Evolutionary conservation across 2,329 filamentous ascomycete genomes (phyloP).

Genomic region (Trichoderma harzianum): DNA sequence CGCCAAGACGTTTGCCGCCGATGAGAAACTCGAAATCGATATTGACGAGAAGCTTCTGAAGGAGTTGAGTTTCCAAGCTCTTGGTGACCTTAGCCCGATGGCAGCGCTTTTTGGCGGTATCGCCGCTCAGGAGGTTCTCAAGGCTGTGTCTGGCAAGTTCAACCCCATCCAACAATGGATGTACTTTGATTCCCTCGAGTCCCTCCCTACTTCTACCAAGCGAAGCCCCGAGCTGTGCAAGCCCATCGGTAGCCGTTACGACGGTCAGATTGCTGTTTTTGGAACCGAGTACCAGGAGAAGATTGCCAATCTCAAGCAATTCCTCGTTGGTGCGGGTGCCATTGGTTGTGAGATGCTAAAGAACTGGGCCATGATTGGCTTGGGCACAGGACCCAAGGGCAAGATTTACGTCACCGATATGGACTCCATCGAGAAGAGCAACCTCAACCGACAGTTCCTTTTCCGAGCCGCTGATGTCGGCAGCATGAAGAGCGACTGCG

Average conservation of each 20-base stretch:
- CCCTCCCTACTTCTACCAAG: slow-evolving; percentile 69
- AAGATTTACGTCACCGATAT: slow-evolving; percentile 94
- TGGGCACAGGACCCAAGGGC: slow-evolving; percentile 83
- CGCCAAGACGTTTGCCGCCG: slow-evolving; percentile 69
- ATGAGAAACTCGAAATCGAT: slow-evolving; percentile 65
- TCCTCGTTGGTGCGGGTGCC: slow-evolving; percentile 92
- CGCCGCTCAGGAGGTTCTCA: slow-evolving; percentile 89
- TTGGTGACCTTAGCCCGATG: slow-evolving; percentile 86
- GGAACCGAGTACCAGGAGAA: slow-evolving; percentile 93
- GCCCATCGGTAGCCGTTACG: slow-evolving; percentile 81
- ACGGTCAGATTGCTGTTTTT: slow-evolving; percentile 96
- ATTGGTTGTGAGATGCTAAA: slow-evolving; percentile 99
- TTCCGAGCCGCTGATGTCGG: slow-evolving; percentile 94
- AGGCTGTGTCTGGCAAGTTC: slow-evolving; percentile 97
- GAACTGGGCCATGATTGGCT: slow-evolving; percentile 99
- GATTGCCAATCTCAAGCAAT: slow-evolving; percentile 83
- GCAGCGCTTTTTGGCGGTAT: slow-evolving; percentile 94
- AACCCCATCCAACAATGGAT: slow-evolving; percentile 93
- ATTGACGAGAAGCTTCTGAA: slow-evolving; percentile 88
- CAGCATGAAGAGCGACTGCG: slow-evolving; percentile 93
- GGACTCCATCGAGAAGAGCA: slow-evolving; percentile 98
- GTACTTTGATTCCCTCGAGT: slow-evolving; percentile 98
- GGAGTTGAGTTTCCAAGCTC: slow-evolving; percentile 92
- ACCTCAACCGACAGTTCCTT: slow-evolving; percentile 93
- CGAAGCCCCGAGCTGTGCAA: slow-evolving; percentile 86